Evolutionary conservation across 2,329 filamentous ascomycete genomes (phyloP).

Genomic region (Rasamsonia emersonii): DNA sequence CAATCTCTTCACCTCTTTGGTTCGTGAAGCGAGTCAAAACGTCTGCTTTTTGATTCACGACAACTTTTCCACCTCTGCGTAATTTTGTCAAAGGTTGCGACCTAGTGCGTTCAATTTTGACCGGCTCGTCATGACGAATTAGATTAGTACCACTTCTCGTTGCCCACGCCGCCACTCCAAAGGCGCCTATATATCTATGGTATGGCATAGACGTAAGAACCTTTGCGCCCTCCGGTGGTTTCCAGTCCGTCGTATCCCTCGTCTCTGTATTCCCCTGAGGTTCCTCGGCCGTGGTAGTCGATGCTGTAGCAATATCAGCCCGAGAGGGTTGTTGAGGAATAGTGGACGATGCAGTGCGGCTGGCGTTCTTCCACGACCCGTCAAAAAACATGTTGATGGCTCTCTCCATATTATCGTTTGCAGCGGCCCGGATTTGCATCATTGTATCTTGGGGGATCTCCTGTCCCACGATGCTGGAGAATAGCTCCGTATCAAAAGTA

Average conservation of each 20-base stretch:
- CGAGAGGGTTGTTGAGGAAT: constrained; percentile 8
- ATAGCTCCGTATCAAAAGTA: constrained; percentile 47
- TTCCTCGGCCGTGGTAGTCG: background rate
- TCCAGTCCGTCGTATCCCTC: constrained; percentile 3
- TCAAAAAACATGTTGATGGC: constrained; percentile 59
- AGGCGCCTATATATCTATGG: constrained; percentile 76
- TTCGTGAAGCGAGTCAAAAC: constrained; percentile 90
- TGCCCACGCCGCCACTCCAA: constrained; percentile 86
- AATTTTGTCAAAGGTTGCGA: constrained; percentile 50
- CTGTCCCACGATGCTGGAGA: constrained; percentile 51
- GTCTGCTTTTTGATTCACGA: constrained; percentile 59
- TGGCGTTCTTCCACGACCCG: constrained; percentile 48
- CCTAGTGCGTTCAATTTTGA: constrained; percentile 80
- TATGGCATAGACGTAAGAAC: constrained; percentile 32
- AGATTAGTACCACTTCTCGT: constrained; percentile 72
- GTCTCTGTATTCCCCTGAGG: background rate
- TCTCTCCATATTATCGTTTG: constrained; percentile 47
- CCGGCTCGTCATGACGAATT: constrained; percentile 70
- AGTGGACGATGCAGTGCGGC: constrained; percentile 7
- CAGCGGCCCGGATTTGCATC: constrained; percentile 39
- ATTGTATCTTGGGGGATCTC: constrained; percentile 38
- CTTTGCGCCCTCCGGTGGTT: constrained; percentile 6
- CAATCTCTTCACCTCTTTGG: constrained; percentile 67
- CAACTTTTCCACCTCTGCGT: constrained; percentile 38
- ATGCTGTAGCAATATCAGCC: constrained; percentile 1